phyloP scores from a whole-genome alignment of 306 rosid species.

The Citrullus amarus region DNA sequence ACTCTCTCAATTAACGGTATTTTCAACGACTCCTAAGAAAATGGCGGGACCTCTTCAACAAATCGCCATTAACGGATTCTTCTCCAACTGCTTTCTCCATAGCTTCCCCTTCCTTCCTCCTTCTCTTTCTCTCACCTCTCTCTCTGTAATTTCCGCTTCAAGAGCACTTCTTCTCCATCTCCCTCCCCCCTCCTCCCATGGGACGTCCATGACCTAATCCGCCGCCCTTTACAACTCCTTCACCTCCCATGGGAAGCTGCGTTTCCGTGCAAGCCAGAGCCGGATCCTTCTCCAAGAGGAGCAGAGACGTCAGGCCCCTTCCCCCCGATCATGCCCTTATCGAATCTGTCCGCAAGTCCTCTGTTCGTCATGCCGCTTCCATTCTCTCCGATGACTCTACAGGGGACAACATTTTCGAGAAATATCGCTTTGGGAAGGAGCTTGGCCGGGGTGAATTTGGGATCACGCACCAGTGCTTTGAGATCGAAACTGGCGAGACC shows the following conservation, averaged over 20 bases:
- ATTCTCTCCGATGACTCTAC: slow-evolving; percentile 36
- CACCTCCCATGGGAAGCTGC: slow-evolving; percentile 81
- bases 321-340: not conserved
- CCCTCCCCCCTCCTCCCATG: slow-evolving; percentile 31
- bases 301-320: slow-evolving; percentile 4
- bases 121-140: not conserved
- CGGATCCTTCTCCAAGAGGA: slow-evolving; percentile 13
- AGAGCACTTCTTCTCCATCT: not conserved
- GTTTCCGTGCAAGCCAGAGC: slow-evolving; percentile 34
- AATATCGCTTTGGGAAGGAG: slow-evolving; percentile 54
- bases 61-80: not conserved
- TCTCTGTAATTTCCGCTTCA: not conserved
- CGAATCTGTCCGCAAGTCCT: slow-evolving; percentile 6
- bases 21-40: not conserved
- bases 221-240: not conserved
- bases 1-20: not conserved
- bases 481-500: slow-evolving; percentile 22
- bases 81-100: not conserved
- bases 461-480: slow-evolving; percentile 43
- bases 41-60: slow-evolving; percentile 5
- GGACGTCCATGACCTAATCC: slow-evolving; percentile 8
- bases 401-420: slow-evolving; percentile 29
- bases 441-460: slow-evolving; percentile 86
- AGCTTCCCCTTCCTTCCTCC: not conserved
- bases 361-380: slow-evolving; percentile 6